phyloP scores from a whole-genome alignment of 352 stramenopile species.

The Pythium guiyangense region DNA sequence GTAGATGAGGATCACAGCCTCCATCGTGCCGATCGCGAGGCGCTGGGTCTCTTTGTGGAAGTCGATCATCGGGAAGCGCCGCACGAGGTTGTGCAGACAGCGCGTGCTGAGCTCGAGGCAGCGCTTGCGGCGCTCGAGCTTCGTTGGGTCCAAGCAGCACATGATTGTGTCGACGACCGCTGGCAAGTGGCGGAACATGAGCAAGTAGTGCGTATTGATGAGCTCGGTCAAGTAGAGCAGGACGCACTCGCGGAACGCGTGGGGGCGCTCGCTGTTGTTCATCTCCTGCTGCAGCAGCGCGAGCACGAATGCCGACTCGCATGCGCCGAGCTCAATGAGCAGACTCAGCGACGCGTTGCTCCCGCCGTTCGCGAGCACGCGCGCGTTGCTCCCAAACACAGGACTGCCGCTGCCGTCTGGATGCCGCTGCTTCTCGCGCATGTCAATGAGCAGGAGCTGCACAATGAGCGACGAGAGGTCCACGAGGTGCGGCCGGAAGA shows the following conservation, averaged over 20 bases:
- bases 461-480: slow-evolving; percentile 74
- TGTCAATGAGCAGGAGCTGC: slow-evolving; percentile 68
- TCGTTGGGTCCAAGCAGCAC: slow-evolving; percentile 79
- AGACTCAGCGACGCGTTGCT: slow-evolving; percentile 74
- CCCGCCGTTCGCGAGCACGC: slow-evolving; percentile 41
- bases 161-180: slow-evolving; percentile 85
- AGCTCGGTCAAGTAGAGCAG: slow-evolving; percentile 77
- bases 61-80: slow-evolving; percentile 83
- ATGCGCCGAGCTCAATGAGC: slow-evolving; percentile 73
- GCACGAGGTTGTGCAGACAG: slow-evolving; percentile 78
- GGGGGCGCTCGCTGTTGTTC: slow-evolving; percentile 62
- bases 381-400: slow-evolving; percentile 34
- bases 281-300: slow-evolving; percentile 78
- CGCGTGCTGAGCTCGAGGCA: slow-evolving; percentile 77
- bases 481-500: slow-evolving; percentile 78
- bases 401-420: slow-evolving; percentile 25
- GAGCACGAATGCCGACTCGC: slow-evolving; percentile 75
- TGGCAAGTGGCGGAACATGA: slow-evolving; percentile 80
- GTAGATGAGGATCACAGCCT: slow-evolving; percentile 87
- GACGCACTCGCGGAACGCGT: slow-evolving; percentile 70
- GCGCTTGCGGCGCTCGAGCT: slow-evolving; percentile 70
- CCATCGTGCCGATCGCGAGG: slow-evolving; percentile 81
- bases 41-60: slow-evolving; percentile 87
- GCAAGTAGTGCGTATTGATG: slow-evolving; percentile 77
- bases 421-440: slow-evolving; percentile 65